Evolutionary conservation across 768 basidiomycete genomes (phyloP).

Genomic region (Leccinum incarnatum): DNA sequence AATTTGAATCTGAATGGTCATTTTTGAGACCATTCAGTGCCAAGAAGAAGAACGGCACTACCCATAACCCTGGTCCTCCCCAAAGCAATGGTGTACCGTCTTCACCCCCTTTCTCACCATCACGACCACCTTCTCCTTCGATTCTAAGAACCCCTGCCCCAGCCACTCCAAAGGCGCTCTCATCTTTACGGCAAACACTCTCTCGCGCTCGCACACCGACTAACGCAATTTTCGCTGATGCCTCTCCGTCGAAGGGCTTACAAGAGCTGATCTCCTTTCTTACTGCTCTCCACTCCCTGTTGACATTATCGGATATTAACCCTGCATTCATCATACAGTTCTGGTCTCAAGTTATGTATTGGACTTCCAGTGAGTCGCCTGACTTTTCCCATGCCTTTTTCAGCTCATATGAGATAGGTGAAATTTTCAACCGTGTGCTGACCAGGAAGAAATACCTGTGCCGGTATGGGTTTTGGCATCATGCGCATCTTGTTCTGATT

Average conservation of each 20-base stretch:
- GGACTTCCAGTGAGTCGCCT: slow-evolving; percentile 84
- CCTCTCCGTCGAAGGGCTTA: slow-evolving; percentile 42
- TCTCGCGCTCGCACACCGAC: slow-evolving; percentile 53
- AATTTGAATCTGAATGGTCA: slow-evolving; percentile 97
- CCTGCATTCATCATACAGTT: slow-evolving; percentile 85
- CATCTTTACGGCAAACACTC: slow-evolving; percentile 67
- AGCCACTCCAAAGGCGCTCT: slow-evolving; percentile 52
- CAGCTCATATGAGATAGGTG: slow-evolving; percentile 46
- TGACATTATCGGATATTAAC: slow-evolving; percentile 86
- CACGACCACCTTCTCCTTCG: slow-evolving; percentile 53
- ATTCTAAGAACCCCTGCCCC: slow-evolving; percentile 41
- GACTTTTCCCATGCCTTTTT: background rate
- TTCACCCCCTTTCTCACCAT: slow-evolving; percentile 47
- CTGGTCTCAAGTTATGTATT: slow-evolving; percentile 98
- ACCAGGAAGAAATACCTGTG: slow-evolving; percentile 96
- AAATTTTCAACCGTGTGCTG: slow-evolving; percentile 80
- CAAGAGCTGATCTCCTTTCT: slow-evolving; percentile 73
- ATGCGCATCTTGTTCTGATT: slow-evolving; percentile 8
- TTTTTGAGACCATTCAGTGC: slow-evolving; percentile 71
- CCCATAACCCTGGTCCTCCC: slow-evolving; percentile 29
- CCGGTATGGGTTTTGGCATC: slow-evolving; percentile 46
- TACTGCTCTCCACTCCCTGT: slow-evolving; percentile 78
- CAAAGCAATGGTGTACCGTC: slow-evolving; percentile 39
- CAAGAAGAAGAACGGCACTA: slow-evolving; percentile 49
- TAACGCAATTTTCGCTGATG: slow-evolving; percentile 48